Base-by-base conservation (phyloP, 305 asterid species). In the Nicotiana rustica region DNA sequence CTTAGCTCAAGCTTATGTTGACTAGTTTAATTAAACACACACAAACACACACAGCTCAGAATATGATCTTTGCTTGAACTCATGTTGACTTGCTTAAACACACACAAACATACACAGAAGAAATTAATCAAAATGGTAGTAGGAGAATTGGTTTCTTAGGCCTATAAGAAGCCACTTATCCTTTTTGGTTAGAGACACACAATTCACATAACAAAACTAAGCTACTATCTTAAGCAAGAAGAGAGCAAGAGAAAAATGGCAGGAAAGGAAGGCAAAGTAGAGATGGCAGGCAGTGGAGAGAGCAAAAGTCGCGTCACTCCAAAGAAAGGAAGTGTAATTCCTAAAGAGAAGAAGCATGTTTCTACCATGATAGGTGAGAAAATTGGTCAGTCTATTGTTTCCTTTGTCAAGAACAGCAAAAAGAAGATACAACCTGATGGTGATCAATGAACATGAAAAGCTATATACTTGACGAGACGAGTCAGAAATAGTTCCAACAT, bases 311-410 rank as follows among this genome's bases (percentile, higher is more conserved):
- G 73, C 1, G 59, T 73, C 64, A 65, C 60, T 38, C 82, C 73
- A 0, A 79, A 79, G 82, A 41, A 21, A 18, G 82, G 61, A 79
- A 79, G 41, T 79, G 5, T 79, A 25, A 4, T 79, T 62, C 73
- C 82, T 13, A 61, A 61, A 79, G 73, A 61, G 19, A 61, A 79
- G 31, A 79, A 79, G 31, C 73, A 3, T 62, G 73, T 79, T 62
- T 79, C 82, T 25, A 79, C 61, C 61, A 79, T 79, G 82, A 79
- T 61, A 14, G 44, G 61, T 18, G 44, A 61, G 60, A 79, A 79
- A 25, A 79, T 79, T 10, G 25, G 82, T 31, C 35, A 78, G 10
- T 12, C 57, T 8, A 2, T 61, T 62, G 70, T 47, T 79, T 79
- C 82, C 61, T 4, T 79, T 14, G 71, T 79, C 44, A 79, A 79